Evolutionary conservation across 2,329 filamentous ascomycete genomes (phyloP).

Genomic region (Neofusicoccum kwambonambiense): DNA sequence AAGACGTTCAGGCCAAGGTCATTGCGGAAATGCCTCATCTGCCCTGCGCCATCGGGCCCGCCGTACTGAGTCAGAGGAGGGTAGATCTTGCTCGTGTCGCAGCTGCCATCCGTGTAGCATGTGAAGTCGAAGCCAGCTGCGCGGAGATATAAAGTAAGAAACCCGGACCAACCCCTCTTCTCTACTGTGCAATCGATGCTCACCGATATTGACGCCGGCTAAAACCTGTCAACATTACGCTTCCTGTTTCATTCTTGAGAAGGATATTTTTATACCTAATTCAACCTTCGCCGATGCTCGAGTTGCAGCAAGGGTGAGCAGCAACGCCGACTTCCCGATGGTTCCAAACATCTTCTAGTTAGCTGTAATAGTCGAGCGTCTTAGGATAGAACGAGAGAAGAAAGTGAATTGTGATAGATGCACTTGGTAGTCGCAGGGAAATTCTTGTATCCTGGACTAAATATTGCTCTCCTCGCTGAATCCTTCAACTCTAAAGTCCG

Average conservation of each 20-base stretch:
- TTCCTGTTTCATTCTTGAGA: too few relatives aligned
- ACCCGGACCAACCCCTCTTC: neutral
- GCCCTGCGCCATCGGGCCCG: conserved; percentile 18
- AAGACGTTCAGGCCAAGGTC: conserved; percentile 24
- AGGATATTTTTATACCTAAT: neutral
- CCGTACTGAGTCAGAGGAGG: conserved; percentile 27
- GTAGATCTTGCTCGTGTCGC: conserved; percentile 30
- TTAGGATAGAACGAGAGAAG: too few relatives aligned
- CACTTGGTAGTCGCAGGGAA: too few relatives aligned
- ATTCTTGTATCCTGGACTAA: too few relatives aligned
- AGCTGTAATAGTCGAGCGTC: too few relatives aligned
- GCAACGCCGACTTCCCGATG: neutral
- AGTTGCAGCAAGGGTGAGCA: neutral
- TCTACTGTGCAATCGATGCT: neutral
- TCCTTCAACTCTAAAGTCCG: too few relatives aligned
- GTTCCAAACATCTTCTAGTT: neutral
- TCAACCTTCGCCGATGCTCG: neutral
- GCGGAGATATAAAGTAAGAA: conserved; percentile 21
- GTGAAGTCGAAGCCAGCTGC: conserved; percentile 36
- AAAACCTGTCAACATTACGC: neutral
- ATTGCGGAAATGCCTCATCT: conserved; percentile 8
- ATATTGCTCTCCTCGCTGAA: too few relatives aligned
- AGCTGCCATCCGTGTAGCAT: conserved; percentile 40
- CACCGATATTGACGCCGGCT: neutral
- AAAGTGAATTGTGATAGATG: too few relatives aligned